These are phyloP conservation scores for Epithemia pelagica DNA, from an alignment of 108 stramenopile genomes.

Conservation along the genomic window DNA sequence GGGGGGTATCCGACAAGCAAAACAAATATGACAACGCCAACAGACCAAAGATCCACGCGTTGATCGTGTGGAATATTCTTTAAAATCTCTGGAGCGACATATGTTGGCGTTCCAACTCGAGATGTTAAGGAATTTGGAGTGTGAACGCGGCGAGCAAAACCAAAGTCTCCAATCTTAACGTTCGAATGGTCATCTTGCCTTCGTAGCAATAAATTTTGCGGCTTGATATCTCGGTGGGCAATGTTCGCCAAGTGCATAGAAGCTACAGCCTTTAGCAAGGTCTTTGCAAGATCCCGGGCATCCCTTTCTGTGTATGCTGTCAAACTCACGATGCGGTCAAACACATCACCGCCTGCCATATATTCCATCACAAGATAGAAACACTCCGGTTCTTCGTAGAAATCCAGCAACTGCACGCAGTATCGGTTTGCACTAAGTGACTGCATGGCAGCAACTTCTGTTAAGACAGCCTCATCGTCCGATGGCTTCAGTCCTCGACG, in stretches of 20 bases:
- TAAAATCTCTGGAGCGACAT: conserved; percentile 56
- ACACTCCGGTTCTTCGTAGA: conserved; percentile 78
- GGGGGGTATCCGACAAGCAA: conserved; percentile 68
- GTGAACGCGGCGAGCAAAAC: conserved; percentile 79
- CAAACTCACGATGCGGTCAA: conserved; percentile 87
- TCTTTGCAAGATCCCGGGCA: conserved; percentile 73
- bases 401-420: conserved; percentile 80
- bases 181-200: conserved; percentile 52
- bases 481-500: conserved; percentile 22
- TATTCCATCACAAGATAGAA: conserved; percentile 90
- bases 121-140: conserved; percentile 71
- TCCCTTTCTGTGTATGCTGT: conserved; percentile 90
- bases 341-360: conserved; percentile 91
- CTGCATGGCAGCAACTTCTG: conserved; percentile 69
- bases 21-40: conserved; percentile 89
- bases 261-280: conserved; percentile 67
- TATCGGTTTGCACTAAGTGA: conserved; percentile 36
- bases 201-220: conserved; percentile 87
- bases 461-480: conserved; percentile 57
- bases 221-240: conserved; percentile 93
- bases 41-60: conserved; percentile 89
- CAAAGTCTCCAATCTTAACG: conserved; percentile 95
- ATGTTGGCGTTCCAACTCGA: conserved; percentile 77
- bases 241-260: conserved; percentile 75
- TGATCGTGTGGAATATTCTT: conserved; percentile 64